A percentile compares a stretch with the other conserved stretches of the same genome.
These are phyloP conservation scores for Tuber borchii DNA, from an alignment of 495 filamentous ascomycete species.

Conservation along the genomic window DNA sequence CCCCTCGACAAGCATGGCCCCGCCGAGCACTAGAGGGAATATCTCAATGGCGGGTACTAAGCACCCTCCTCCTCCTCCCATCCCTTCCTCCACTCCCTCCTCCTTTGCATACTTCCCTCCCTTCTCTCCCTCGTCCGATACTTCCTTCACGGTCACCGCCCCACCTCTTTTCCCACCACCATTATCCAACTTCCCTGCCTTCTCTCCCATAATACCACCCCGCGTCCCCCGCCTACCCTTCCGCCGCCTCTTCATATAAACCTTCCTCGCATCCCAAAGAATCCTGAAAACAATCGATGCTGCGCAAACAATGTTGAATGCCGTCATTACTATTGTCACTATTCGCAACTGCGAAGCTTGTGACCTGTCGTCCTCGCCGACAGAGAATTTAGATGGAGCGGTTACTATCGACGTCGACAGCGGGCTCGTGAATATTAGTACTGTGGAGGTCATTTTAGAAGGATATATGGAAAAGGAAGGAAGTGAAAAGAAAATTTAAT, in stretches of 20 bases:
- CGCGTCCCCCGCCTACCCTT: background rate
- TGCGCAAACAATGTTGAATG: slow-evolving; percentile 29
- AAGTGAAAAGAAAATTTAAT: background rate
- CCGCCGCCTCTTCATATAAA: slow-evolving; percentile 11
- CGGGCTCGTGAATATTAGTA: background rate
- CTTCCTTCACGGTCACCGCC: background rate
- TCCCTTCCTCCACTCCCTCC: background rate
- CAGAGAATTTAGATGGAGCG: background rate
- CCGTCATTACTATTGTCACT: slow-evolving; percentile 23
- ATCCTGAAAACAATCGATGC: slow-evolving; percentile 17
- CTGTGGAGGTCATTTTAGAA: slow-evolving; percentile 2
- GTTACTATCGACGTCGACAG: background rate
- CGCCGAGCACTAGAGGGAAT: slow-evolving; percentile 29
- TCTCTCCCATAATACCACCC: slow-evolving; percentile 5
- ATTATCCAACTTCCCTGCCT: background rate
- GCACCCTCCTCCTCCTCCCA: slow-evolving; percentile 10
- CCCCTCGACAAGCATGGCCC: slow-evolving; percentile 28
- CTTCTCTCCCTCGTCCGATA: slow-evolving; percentile 1
- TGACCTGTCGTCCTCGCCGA: background rate
- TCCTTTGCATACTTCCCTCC: slow-evolving; percentile 7
- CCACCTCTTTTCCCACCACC: background rate
- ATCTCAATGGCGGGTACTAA: slow-evolving; percentile 27
- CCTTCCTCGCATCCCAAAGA: slow-evolving; percentile 26
- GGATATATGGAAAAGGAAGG: background rate
- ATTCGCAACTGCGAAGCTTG: slow-evolving; percentile 15